Base-by-base conservation (phyloP, 208 protist species). In the Leishmania major region DNA sequence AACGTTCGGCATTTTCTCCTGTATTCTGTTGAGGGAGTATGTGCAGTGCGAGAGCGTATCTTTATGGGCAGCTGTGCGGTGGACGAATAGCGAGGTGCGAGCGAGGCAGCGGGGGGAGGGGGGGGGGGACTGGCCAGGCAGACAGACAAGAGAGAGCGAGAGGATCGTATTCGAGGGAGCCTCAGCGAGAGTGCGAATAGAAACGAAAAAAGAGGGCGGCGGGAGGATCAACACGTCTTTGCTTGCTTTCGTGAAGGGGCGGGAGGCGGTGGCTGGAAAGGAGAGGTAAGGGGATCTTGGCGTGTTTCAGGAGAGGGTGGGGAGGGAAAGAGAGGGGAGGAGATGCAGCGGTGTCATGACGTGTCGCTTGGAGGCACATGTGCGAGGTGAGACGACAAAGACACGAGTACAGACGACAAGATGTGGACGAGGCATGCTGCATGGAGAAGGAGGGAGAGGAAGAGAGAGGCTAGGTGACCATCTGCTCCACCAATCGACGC, bases 1-100 rank as follows among this genome's bases (percentile, higher is more conserved):
- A 47, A 97, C 88, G 87, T 96, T 93, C 60, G 94, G 94, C 94
- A 97, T 97, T 51, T 47, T 82, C 17, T 13, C 74, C 22, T 28
- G 71, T 47, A 49, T 28, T 51, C 43, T 74, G 43, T 45, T 43
- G 35, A 25, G 17, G 7, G 13, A 4, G n/a, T n/a, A 28, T 66
- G 11, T 64, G 59, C 28, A 11, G 19, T 64, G 59, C 19, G 28
- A 13, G 59, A 31, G 28, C 43, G 43, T 45, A 5, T 45, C 43
- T 45, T 45, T 45, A 31, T 13, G 11, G 11, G 13, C 10, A 31
- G 35, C 3, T 19, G 60, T 66, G n/a, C 49, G 49, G 49, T 53
- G 15, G 49, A 53, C 13, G 49, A 53, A 17, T 45, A 45, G 43
- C 43, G 43, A 45, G 43, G 67, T 7, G 67, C 5, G 67, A 74